Conservation (phyloP, 345 rosid species). For the Noccaea caerulescens region DNA sequence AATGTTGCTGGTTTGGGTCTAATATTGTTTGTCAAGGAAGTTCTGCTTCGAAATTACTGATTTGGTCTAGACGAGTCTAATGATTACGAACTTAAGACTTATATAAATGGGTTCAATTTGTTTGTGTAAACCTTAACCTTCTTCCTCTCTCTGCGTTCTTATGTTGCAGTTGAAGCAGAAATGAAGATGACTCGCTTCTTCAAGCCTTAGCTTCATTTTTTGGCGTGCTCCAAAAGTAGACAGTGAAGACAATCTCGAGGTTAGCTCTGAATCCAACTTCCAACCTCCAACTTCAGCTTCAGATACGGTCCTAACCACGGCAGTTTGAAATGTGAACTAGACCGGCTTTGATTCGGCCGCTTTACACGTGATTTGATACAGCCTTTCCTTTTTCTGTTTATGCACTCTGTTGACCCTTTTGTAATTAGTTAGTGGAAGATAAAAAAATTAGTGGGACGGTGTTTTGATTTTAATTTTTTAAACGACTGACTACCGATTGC, state of each 20-base stretch:
- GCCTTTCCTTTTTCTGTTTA: constrained; percentile 6
- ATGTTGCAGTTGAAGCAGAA: constrained; percentile 20
- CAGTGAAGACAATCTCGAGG: constrained; percentile 5
- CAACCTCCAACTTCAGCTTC: constrained; percentile 24
- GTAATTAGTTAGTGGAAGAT: constrained; percentile 3
- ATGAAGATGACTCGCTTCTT: constrained; percentile 16
- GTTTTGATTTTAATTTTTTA: neutral
- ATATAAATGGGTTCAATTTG: neutral
- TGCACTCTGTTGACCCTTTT: neutral
- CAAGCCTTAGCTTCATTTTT: constrained; percentile 22
- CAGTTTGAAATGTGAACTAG: constrained; percentile 7
- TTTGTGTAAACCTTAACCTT: constrained; percentile 16
- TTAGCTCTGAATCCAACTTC: constrained; percentile 12
- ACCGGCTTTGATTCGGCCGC: constrained; percentile 3
- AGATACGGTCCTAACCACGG: constrained; percentile 9
- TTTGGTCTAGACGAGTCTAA: neutral
- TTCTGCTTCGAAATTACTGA: neutral
- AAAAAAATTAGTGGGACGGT: neutral
- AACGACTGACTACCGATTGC: neutral
- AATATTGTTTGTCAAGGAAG: neutral
- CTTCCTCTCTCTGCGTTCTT: constrained; percentile 5
- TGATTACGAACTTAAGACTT: neutral
- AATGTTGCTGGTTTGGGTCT: constrained; percentile 6
- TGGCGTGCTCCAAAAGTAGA: neutral
- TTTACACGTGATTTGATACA: neutral